Percentiles rank a stretch among this genome's conserved stretches.
phyloP scores from a whole-genome alignment of 345 rosid genomes.

The Hibiscus tridactylites region DNA sequence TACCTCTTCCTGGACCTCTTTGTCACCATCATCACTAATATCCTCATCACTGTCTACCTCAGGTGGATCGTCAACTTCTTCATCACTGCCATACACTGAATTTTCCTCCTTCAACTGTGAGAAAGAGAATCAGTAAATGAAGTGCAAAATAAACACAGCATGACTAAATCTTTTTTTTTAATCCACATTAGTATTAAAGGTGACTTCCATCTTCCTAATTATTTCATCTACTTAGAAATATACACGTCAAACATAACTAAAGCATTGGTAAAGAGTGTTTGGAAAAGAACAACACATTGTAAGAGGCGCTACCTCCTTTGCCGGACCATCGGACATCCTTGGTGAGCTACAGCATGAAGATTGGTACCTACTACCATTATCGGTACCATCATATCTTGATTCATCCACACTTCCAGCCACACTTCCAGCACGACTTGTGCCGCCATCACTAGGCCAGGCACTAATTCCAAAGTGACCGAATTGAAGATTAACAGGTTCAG shows the following conservation, averaged over 20 bases:
- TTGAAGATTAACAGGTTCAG: slow-evolving; percentile 92
- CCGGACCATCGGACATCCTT: slow-evolving; percentile 66
- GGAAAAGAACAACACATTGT: background rate
- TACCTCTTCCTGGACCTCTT: slow-evolving; percentile 74
- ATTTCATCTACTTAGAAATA: background rate
- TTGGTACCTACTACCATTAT: slow-evolving; percentile 65
- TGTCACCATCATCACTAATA: slow-evolving; percentile 47
- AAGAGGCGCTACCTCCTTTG: slow-evolving; percentile 69
- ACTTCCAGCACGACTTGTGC: slow-evolving; percentile 86
- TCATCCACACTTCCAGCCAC: slow-evolving; percentile 96
- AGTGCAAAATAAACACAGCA: background rate
- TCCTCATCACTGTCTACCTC: slow-evolving; percentile 89
- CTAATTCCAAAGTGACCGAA: slow-evolving; percentile 27
- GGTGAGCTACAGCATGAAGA: slow-evolving; percentile 99
- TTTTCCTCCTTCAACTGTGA: slow-evolving; percentile 76
- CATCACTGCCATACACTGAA: slow-evolving; percentile 93
- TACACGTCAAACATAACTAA: background rate
- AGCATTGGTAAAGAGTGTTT: background rate
- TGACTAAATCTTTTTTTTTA: background rate
- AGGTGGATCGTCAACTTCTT: slow-evolving; percentile 82
- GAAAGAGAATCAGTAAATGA: background rate
- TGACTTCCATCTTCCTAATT: background rate
- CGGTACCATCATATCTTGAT: slow-evolving; percentile 64
- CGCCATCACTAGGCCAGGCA: slow-evolving; percentile 97
- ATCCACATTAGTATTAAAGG: background rate